A percentile compares a stretch with the other conserved stretches of the same genome.
Evolutionary conservation across 1,139 yeast species (phyloP).

Genomic region (Lodderomyces orthopsilosis): DNA sequence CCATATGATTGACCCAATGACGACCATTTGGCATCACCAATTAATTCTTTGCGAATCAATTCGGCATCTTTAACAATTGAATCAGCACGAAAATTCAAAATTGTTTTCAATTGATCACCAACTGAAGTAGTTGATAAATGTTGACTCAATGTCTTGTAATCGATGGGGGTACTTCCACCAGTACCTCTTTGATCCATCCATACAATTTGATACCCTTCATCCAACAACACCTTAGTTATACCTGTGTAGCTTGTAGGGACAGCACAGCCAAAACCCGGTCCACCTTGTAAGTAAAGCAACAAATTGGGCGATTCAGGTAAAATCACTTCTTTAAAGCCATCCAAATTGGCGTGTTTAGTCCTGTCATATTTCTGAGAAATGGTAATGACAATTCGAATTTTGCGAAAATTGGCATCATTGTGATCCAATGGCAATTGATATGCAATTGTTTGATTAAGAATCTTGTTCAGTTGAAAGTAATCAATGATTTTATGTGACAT

Average conservation of each 20-base stretch:
- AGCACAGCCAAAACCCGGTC: constrained; percentile 54
- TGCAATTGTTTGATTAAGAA: constrained; percentile 26
- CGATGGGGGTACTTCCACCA: constrained; percentile 49
- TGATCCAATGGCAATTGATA: constrained; percentile 28
- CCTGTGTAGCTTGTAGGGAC: constrained; percentile 36
- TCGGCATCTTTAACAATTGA: constrained; percentile 52
- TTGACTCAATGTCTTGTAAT: constrained; percentile 24
- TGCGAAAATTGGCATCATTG: constrained; percentile 11
- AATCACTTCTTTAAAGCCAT: constrained; percentile 8
- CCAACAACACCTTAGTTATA: constrained; percentile 36
- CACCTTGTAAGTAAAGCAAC: constrained; percentile 53
- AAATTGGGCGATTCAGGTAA: constrained; percentile 32
- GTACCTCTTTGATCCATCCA: constrained; percentile 60
- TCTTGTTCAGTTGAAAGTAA: constrained; percentile 24
- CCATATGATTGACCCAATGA: constrained; percentile 58
- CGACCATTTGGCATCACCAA: constrained; percentile 44
- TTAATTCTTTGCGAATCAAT: constrained; percentile 33
- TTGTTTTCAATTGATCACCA: constrained; percentile 31
- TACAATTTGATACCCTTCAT: constrained; percentile 45
- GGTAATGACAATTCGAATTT: constrained; percentile 32
- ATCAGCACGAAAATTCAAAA: constrained; percentile 50
- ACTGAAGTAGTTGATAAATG: constrained; percentile 15
- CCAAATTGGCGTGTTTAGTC: background rate
- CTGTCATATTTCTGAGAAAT: constrained; percentile 29
- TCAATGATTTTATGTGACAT: constrained; percentile 22